Conservation (phyloP, 495 filamentous ascomycete genomes). For the Xylaria castorea region DNA sequence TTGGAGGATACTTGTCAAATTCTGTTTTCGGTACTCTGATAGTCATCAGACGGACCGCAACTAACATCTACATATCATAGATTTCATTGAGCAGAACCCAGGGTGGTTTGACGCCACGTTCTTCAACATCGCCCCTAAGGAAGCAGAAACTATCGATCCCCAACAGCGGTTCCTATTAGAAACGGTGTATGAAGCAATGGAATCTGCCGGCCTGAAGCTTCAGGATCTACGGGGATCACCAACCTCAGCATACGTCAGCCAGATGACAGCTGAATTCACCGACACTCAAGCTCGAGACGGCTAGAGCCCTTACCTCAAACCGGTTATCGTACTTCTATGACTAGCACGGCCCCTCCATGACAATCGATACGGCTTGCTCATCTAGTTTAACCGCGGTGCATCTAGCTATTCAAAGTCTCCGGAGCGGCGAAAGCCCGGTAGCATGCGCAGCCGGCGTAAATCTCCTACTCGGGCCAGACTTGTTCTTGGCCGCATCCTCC, state of each 20-base stretch:
- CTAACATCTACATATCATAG: not conserved
- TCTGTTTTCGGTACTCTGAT: not conserved
- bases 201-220: not conserved
- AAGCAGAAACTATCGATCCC: not conserved
- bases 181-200: not conserved
- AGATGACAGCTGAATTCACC: not conserved
- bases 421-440: not conserved
- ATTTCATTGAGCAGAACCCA: not conserved
- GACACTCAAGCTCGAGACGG: not conserved
- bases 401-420: not conserved
- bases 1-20: not conserved
- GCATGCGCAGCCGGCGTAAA: not conserved
- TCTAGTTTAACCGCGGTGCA: not conserved
- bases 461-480: not conserved
- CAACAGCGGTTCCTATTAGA: not conserved
- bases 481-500: not conserved
- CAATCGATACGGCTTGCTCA: not conserved
- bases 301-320: not conserved
- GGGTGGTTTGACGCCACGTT: not conserved
- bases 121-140: not conserved
- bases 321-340: not conserved
- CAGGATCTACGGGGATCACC: not conserved
- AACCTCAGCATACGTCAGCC: not conserved
- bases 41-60: not conserved
- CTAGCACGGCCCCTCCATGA: not conserved